A percentile compares a stretch with the other conserved stretches of the same genome.
These are phyloP conservation scores for Fusarium multiceps DNA, from an alignment of 2,329 filamentous ascomycete genomes.

Conservation along the genomic window DNA sequence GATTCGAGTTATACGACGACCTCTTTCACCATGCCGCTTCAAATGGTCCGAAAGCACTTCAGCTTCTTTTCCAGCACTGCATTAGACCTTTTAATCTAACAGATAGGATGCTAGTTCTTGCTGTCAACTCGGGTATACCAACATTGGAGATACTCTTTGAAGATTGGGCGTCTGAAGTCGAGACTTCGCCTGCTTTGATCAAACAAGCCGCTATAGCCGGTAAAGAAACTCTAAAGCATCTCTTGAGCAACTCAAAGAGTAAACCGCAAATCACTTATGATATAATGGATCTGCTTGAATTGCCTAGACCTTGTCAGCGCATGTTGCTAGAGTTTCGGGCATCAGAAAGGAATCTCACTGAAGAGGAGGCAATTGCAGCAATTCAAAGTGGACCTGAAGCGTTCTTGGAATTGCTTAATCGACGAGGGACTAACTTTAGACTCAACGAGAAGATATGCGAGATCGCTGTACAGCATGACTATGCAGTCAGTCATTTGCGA, in stretches of 20 bases:
- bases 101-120: fast-evolving
- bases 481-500: fast-evolving
- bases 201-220: neutral
- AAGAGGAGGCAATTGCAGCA: neutral
- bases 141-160: neutral
- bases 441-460: neutral
- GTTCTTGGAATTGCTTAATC: neutral
- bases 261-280: neutral
- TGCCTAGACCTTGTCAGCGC: too few relatives aligned
- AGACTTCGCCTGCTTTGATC: neutral
- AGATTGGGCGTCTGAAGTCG: neutral
- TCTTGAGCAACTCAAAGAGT: neutral
- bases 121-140: fast-evolving
- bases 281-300: neutral
- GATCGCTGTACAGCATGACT: neutral
- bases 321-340: too few relatives aligned
- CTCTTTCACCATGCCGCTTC: too few relatives aligned
- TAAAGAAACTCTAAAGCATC: neutral
- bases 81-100: neutral
- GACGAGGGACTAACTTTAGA: neutral
- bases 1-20: neutral
- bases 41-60: neutral
- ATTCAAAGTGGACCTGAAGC: neutral
- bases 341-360: too few relatives aligned
- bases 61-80: neutral